Conservation (phyloP, 352 stramenopile species). For the Pythium oligandrum region DNA sequence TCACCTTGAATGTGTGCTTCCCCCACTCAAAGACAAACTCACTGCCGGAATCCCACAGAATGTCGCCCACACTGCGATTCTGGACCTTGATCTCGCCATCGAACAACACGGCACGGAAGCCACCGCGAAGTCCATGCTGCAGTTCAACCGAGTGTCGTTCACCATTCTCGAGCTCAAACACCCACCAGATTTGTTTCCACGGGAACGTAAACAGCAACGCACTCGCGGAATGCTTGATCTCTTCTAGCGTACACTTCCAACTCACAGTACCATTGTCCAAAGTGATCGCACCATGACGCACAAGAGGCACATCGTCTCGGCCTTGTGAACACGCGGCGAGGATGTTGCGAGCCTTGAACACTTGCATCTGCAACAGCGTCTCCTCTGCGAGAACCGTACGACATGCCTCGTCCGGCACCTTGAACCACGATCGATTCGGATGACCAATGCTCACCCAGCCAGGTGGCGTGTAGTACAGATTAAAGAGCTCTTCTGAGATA, state of each 20-base stretch:
- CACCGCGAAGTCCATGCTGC: slow-evolving; percentile 70
- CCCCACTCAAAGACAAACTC: slow-evolving; percentile 66
- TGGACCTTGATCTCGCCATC: slow-evolving; percentile 64
- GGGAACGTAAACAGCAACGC: slow-evolving; percentile 79
- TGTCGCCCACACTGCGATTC: slow-evolving; percentile 61
- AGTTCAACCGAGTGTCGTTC: slow-evolving; percentile 66
- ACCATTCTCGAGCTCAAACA: slow-evolving; percentile 56
- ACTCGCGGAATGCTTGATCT: slow-evolving; percentile 80
- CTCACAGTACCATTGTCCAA: slow-evolving; percentile 41
- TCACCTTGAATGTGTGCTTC: slow-evolving; percentile 66
- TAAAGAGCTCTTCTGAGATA: slow-evolving; percentile 74
- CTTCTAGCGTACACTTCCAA: slow-evolving; percentile 68
- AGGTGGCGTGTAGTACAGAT: slow-evolving; percentile 68
- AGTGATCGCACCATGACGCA: slow-evolving; percentile 39
- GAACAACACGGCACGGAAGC: slow-evolving; percentile 67
- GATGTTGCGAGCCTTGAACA: slow-evolving; percentile 68
- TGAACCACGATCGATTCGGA: slow-evolving; percentile 80
- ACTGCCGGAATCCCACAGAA: slow-evolving; percentile 78
- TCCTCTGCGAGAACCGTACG: slow-evolving; percentile 66
- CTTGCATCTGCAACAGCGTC: slow-evolving; percentile 63
- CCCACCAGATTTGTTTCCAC: slow-evolving; percentile 86
- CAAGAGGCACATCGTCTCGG: slow-evolving; percentile 60
- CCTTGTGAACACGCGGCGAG: slow-evolving; percentile 70
- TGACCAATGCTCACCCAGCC: slow-evolving; percentile 77
- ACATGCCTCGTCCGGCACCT: slow-evolving; percentile 67